A percentile compares a stretch with the other conserved stretches of the same genome.
phyloP scores from a whole-genome alignment of 73 alveolate species.

The Paramecium biaurelia region DNA sequence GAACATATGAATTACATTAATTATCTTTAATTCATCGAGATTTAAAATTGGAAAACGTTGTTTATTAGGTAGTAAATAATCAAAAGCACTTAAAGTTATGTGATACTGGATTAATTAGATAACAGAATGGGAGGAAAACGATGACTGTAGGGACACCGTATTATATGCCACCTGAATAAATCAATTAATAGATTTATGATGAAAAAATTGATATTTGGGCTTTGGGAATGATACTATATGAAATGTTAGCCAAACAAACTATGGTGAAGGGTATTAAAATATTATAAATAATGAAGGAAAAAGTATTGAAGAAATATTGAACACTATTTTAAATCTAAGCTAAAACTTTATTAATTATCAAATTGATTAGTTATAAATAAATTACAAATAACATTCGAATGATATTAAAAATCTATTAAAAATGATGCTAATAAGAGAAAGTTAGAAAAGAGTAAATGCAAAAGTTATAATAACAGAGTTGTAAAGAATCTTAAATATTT shows the following conservation, averaged over 20 bases:
- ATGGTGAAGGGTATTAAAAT: neutral
- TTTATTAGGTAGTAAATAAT: neutral
- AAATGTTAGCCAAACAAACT: neutral
- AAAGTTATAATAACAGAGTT: neutral
- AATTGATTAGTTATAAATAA: neutral
- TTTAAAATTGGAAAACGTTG: conserved; percentile 64
- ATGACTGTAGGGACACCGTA: neutral
- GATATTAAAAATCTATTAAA: neutral
- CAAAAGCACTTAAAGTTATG: neutral
- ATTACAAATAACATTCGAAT: neutral
- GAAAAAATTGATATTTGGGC: conserved; percentile 6
- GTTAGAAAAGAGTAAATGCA: neutral
- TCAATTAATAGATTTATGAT: neutral
- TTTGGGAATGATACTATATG: neutral
- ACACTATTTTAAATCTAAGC: neutral
- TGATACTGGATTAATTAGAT: neutral
- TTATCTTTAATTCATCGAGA: conserved; percentile 52
- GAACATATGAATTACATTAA: neutral
- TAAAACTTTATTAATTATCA: neutral
- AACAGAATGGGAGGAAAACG: neutral
- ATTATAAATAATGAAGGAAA: neutral
- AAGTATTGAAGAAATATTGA: neutral
- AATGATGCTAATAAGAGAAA: neutral
- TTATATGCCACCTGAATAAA: conserved; percentile 1
- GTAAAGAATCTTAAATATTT: neutral